Evolutionary conservation across 352 stramenopile genomes (phyloP).

Genomic region (Globisporangium echinulatum): DNA sequence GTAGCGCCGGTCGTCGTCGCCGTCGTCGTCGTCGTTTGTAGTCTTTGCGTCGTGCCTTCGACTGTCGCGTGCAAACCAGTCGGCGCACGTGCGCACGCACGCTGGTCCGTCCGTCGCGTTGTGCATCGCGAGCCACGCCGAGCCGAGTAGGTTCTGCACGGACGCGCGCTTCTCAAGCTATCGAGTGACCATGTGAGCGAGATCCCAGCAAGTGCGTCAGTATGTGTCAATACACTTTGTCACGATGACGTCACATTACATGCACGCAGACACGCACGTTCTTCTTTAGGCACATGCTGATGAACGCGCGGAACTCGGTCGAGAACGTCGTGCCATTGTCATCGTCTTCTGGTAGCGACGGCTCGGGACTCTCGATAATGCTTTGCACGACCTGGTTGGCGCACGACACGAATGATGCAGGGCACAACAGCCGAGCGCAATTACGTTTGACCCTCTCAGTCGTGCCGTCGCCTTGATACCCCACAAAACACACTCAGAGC

Average conservation of each 20-base stretch:
- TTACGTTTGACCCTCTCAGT: no score
- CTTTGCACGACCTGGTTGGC: slow-evolving; percentile 53
- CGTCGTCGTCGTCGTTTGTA: slow-evolving; percentile 8
- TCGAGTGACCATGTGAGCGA: no score
- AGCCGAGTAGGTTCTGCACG: slow-evolving; percentile 44
- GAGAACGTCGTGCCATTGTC: slow-evolving; percentile 25
- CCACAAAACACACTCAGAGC: background rate
- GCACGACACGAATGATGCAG: background rate
- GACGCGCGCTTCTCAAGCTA: slow-evolving; percentile 53
- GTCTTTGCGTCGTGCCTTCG: background rate
- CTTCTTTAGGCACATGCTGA: slow-evolving; percentile 58
- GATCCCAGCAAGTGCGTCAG: background rate
- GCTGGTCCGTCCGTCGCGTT: slow-evolving; percentile 26
- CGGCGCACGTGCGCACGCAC: slow-evolving; percentile 24
- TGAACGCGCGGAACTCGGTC: slow-evolving; percentile 45
- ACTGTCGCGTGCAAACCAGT: slow-evolving; percentile 21
- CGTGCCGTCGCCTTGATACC: background rate
- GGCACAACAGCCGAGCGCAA: background rate
- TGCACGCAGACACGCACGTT: slow-evolving; percentile 24
- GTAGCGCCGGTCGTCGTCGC: slow-evolving; percentile 11
- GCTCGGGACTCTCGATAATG: slow-evolving; percentile 58
- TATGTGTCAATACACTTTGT: background rate
- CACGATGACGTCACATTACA: background rate
- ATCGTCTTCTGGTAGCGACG: slow-evolving; percentile 28
- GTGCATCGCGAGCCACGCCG: slow-evolving; percentile 49